Percentiles rank a stretch among this genome's conserved stretches.
Evolutionary conservation across 2,329 filamentous ascomycete genomes (phyloP).

Genomic region (Phaeomoniella chlamydospora): DNA sequence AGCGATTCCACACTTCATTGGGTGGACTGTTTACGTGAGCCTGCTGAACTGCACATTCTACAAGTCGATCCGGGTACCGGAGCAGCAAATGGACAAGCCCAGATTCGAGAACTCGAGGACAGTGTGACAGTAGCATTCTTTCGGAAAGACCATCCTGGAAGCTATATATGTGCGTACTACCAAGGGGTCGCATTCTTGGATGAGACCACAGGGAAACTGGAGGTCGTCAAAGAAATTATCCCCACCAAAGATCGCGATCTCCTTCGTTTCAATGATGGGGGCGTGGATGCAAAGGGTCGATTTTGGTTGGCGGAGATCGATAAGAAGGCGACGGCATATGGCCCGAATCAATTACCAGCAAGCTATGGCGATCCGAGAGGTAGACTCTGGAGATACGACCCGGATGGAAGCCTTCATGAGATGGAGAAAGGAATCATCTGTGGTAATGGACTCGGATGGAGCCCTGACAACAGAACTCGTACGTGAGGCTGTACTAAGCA

Average conservation of each 20-base stretch:
- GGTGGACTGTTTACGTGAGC: constrained; percentile 17
- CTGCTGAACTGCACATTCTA: constrained; percentile 19
- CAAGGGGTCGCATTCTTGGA: constrained; percentile 22
- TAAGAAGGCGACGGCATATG: constrained; percentile 17
- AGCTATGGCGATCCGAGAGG: constrained; percentile 15
- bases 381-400: constrained; percentile 12
- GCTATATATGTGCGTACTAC: constrained; percentile 25
- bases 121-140: constrained; percentile 21
- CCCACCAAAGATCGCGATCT: constrained; percentile 13
- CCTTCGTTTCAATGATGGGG: constrained; percentile 21
- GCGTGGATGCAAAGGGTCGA: constrained; percentile 17
- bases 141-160: constrained; percentile 16
- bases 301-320: constrained; percentile 24
- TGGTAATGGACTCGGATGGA: constrained; percentile 22
- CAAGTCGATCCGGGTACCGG: constrained; percentile 17
- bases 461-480: constrained; percentile 21
- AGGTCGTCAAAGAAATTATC: constrained; percentile 22
- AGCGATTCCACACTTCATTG: constrained; percentile 18
- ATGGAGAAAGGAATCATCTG: constrained; percentile 20
- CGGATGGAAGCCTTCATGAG: constrained; percentile 16
- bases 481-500: no score
- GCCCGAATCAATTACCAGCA: constrained; percentile 15
- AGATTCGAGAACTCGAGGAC: constrained; percentile 16
- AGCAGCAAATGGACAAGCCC: constrained; percentile 12
- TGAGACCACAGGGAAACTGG: constrained; percentile 19